phyloP scores from a whole-genome alignment of 75 land plant genomes.

The Picea glauca region DNA sequence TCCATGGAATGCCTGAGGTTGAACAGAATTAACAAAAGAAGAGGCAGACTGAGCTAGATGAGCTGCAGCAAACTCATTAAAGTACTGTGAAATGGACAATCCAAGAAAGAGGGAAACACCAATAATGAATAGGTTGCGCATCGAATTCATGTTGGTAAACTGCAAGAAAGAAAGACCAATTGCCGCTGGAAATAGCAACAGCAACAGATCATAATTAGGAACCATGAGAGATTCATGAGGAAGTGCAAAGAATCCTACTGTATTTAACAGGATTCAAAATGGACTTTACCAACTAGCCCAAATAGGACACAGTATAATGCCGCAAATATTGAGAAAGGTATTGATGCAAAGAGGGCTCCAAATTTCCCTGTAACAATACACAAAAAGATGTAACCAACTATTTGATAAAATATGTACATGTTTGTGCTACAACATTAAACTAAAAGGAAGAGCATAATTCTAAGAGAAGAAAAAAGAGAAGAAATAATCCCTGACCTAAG shows the following conservation, averaged over 20 bases:
- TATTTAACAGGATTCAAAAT: neutral
- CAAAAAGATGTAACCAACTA: neutral
- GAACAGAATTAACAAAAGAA: neutral
- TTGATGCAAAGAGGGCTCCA: constrained; percentile 86
- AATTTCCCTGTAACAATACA: constrained; percentile 50
- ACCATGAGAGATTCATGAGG: neutral
- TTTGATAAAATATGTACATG: neutral
- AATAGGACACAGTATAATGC: constrained; percentile 75
- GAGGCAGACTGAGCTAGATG: neutral
- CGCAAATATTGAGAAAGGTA: constrained; percentile 79
- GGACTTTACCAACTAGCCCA: constrained; percentile 76
- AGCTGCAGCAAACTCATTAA: constrained; percentile 25
- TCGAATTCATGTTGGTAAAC: constrained; percentile 77
- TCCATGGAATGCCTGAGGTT: constrained; percentile 41
- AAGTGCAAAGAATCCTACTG: constrained; percentile 6
- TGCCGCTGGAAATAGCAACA: constrained; percentile 38
- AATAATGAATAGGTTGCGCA: constrained; percentile 62
- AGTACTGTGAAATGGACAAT: constrained; percentile 72
- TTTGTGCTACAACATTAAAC: too few relatives aligned
- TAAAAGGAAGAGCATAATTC: neutral
- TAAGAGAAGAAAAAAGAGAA: too few relatives aligned
- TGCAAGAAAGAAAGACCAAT: constrained; percentile 68
- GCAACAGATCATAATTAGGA: neutral
- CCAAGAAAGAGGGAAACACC: constrained; percentile 76
- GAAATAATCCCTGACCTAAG: constrained; percentile 30